Base-by-base conservation (phyloP, 2,329 filamentous ascomycete species). In the Calonectria pteridis region DNA sequence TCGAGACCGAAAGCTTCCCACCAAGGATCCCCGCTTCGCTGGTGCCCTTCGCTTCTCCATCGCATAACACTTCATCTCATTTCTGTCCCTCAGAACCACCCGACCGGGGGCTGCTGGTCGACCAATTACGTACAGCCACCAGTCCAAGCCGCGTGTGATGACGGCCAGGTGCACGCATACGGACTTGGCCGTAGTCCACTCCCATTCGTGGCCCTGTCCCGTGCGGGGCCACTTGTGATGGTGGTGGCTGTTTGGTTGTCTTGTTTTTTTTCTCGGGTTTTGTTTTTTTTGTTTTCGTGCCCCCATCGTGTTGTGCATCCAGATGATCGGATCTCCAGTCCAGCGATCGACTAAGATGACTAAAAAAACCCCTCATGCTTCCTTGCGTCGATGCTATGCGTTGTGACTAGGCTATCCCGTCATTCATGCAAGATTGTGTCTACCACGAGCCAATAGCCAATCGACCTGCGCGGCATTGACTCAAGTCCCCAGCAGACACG, bases 21-120 rank as follows among this genome's bases (percentile, higher is more conserved):
- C 28, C 66, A 37, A 62, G 67, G 53, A 29, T 69, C 53, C 67
- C 67, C 53, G 37, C 37, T 55, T 67, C 35, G 46, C 14, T 64
- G 37, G 20, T 64, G 35, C 59, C 40, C 35, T 26, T 49, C 40
- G 59, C 37, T 64, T 64, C 59, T 9, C 35, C 53, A n/a, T 68
- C 67, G 67, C 67, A 69, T 69, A 62, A 69, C 67, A 50, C 67
- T 69, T 69, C 67, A 69, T 69, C 67, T 69, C 67, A 69, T 69
- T 69, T 64, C 59, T 62, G 31, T 58, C 50, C 63, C 26, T n/a
- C 26, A 46, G 26, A 51, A n/a, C 50, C 33, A 55, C 18, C 29
- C 49, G 50, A 55, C 63, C n/a, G 31, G 50, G 66, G 66, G 37
- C 13, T 9, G n/a, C 40, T 14, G 14, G 29, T 16, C 18, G 53